Percentiles rank a stretch among this genome's conserved stretches.
Evolutionary conservation across 164 flowering plant species (phyloP).

Genomic region (Paratinospora sagittata): DNA sequence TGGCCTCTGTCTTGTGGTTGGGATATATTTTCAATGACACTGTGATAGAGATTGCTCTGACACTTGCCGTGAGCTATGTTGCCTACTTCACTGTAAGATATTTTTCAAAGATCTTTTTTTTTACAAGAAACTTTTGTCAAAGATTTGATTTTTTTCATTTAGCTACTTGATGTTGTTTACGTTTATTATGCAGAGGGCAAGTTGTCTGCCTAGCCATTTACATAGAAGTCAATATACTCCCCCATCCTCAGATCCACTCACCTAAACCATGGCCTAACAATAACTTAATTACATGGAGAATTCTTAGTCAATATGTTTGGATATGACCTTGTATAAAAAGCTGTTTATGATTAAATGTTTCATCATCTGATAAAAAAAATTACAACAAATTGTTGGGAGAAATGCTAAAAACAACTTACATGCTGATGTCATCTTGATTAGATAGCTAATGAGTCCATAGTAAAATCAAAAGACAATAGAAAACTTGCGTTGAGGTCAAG

Average conservation of each 20-base stretch:
- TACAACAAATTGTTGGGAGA: no score
- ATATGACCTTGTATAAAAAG: neutral
- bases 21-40: conserved; percentile 90
- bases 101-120: conserved; percentile 12
- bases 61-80: conserved; percentile 91
- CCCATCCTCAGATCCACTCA: no score
- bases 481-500: neutral
- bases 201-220: no score
- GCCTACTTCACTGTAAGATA: conserved; percentile 82
- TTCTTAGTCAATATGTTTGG: neutral
- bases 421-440: neutral
- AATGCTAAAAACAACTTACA: neutral
- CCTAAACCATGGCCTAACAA: no score
- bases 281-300: neutral
- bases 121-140: neutral
- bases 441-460: neutral
- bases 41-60: conserved; percentile 85
- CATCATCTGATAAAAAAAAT: neutral
- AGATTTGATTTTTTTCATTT: neutral
- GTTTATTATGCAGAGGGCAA: no score
- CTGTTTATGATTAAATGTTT: neutral
- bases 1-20: conserved; percentile 77
- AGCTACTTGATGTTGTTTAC: neutral
- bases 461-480: neutral
- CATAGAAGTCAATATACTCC: no score